Base-by-base conservation (phyloP, 106 monocot genomes). In the Alisma plantagoaquatica region DNA sequence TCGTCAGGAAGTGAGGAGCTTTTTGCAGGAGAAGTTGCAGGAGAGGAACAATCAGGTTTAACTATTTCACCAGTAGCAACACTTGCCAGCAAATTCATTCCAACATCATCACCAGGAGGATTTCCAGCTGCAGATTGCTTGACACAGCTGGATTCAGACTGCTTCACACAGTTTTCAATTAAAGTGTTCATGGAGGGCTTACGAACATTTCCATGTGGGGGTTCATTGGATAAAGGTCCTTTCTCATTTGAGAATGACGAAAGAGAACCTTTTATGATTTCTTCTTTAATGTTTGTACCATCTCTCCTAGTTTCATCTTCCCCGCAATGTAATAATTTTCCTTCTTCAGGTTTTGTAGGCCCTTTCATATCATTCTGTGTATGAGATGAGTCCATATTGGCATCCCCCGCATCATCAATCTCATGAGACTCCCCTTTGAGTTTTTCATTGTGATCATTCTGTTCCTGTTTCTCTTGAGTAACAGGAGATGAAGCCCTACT, bases 11-110 rank as follows among this genome's bases (percentile, higher is more conserved):
- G 22, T 23, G 35, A 58, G 38, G 76, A 56, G 27, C 61, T 74
- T 57, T 33, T 57, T 49, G 54, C 63, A 22, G 78, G 73, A 46
- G 82, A 83, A 50, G 35, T 55, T 29, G 54, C 29, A 2, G 75
- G 71, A 10, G 87, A 70, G 61, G 51, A 62, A 35, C 70, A 52
- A 10, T 72, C 77, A 61, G 78, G 70, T 47, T 75, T 82, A 21
- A 73, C 65, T 27, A 88, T 88, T 56, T 89, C 89, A 42, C 89
- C 83, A 29, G 88, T 61, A 61, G 86, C 86, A n/a, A 89, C 89
- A 75, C 79, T 89, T 4, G 89, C 89, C 61, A 89, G 83, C 50
- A 89, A 54, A 74, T 89, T 80, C 73, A 89, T 89, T 20, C 83
- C 89, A 24, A 70, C 61, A 76, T 89, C 76, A 62, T 83, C 89